These are phyloP conservation scores for Hypoxylon lienhwacheense DNA, from an alignment of 495 filamentous ascomycete genomes.

Conservation along the genomic window DNA sequence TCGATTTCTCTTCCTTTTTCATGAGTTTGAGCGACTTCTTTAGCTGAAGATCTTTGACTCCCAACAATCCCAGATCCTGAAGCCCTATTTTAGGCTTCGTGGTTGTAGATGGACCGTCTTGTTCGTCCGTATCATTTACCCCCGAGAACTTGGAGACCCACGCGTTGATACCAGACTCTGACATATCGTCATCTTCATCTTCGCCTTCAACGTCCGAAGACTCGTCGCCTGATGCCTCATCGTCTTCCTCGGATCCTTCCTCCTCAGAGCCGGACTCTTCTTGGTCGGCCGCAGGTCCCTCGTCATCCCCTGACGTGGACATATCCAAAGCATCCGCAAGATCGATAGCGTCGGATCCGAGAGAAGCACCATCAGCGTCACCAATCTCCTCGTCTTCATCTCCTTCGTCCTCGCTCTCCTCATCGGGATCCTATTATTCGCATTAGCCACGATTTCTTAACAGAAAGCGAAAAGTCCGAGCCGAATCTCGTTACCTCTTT, in stretches of 20 bases:
- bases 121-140: conserved; percentile 39
- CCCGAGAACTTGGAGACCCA: conserved; percentile 66
- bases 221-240: conserved; percentile 49
- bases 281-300: conserved; percentile 42
- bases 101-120: conserved; percentile 34
- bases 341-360: conserved; percentile 86
- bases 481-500: conserved; percentile 49
- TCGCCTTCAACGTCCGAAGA: conserved; percentile 48
- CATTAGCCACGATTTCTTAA: conserved; percentile 38
- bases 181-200: conserved; percentile 56
- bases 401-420: conserved; percentile 15
- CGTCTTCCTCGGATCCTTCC: conserved; percentile 50
- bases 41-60: conserved; percentile 71
- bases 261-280: conserved; percentile 52
- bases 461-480: conserved; percentile 29
- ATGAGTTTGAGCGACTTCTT: conserved; percentile 78
- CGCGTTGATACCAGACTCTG: conserved; percentile 63
- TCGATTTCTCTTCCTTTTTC: conserved; percentile 55
- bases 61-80: conserved; percentile 69
- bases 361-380: conserved; percentile 53
- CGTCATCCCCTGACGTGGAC: conserved; percentile 53
- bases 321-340: conserved; percentile 80
- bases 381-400: conserved; percentile 63
- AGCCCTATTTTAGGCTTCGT: conserved; percentile 75
- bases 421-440: conserved; percentile 24